Base-by-base conservation (phyloP, 768 basidiomycete genomes). In the Lanmaoa rubissima region DNA sequence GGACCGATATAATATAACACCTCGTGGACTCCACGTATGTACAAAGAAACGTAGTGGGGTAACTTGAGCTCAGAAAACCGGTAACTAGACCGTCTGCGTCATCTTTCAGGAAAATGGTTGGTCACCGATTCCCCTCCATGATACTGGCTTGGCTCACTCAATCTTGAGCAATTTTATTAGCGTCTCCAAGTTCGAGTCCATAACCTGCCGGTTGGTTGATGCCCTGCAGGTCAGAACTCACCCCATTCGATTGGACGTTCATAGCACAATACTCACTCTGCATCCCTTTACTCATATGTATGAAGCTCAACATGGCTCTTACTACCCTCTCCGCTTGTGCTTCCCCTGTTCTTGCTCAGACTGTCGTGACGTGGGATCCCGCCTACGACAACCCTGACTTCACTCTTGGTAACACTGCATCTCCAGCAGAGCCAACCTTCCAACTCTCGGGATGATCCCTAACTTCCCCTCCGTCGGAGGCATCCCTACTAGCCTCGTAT, bases 401-500 rank as follows among this genome's bases (percentile, higher is more conserved):
- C 43, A 62, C 62, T 34, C 68, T 73, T 19, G 14, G 40, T 57
- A 61, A 53, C 13, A 71, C 72, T 45, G 67, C 73, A n/a, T 75
- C 65, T 75, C 72, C 31, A 65, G 74, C 50, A 74, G 74, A 9
- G 50, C 47, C 19, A 66, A 74, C 61, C 63, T 74, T 47, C 21
- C 21, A 24, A 24, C 21, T 24, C 21, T 24, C 21, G 21, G 21
- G 21, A 24, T 2, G 21, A 24, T 24, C 21, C 21, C 21, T 24
- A 24, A 24, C 21, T 24, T 24, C 21, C 21, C 21, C 21, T 24
- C 21, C 21, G 21, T 24, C 21, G 21, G 21, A 24, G 21, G 21
- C 3, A 24, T 24, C 21, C 21, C 21, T 24, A 24, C 21, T 24
- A 24, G 21, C 21, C 43, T 61, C 48, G 52, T 47, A 11, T 86